phyloP scores from a whole-genome alignment of 305 asterid species.

The Fraxinus latifolia region DNA sequence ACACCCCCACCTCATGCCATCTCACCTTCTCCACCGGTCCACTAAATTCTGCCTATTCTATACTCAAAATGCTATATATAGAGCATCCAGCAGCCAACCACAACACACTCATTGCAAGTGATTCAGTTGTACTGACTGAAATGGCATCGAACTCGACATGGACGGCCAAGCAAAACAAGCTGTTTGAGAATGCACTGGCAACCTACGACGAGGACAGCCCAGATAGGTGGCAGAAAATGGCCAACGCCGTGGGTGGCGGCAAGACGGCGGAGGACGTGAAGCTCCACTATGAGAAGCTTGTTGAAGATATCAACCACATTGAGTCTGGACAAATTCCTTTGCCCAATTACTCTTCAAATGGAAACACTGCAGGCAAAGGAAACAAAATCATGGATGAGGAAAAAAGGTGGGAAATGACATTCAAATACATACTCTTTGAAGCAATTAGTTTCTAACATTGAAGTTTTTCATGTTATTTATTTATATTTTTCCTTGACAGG shows the following conservation, averaged over 20 bases:
- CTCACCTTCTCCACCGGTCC: constrained; percentile 19
- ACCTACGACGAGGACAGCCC: constrained; percentile 45
- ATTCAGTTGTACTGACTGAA: background rate
- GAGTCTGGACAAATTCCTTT: constrained; percentile 55
- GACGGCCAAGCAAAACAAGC: constrained; percentile 57
- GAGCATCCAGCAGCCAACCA: constrained; percentile 8
- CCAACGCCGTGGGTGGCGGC: constrained; percentile 57
- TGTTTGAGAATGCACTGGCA: constrained; percentile 64
- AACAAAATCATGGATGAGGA: constrained; percentile 23
- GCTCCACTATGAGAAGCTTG: constrained; percentile 40
- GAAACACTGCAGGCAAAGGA: background rate
- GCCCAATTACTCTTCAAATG: constrained; percentile 43
- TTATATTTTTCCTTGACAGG: constrained; percentile 26
- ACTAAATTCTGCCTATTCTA: constrained; percentile 17
- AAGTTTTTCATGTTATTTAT: background rate
- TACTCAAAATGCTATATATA: constrained; percentile 29
- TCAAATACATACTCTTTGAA: background rate
- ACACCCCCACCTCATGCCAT: background rate
- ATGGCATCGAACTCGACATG: constrained; percentile 52
- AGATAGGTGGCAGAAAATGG: constrained; percentile 59
- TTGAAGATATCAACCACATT: constrained; percentile 45
- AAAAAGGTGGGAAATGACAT: constrained; percentile 30
- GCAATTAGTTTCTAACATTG: background rate
- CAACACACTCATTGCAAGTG: background rate
- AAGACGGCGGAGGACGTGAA: constrained; percentile 51